Conservation (phyloP, 257 asterid genomes). For the Ilex asprella region DNA sequence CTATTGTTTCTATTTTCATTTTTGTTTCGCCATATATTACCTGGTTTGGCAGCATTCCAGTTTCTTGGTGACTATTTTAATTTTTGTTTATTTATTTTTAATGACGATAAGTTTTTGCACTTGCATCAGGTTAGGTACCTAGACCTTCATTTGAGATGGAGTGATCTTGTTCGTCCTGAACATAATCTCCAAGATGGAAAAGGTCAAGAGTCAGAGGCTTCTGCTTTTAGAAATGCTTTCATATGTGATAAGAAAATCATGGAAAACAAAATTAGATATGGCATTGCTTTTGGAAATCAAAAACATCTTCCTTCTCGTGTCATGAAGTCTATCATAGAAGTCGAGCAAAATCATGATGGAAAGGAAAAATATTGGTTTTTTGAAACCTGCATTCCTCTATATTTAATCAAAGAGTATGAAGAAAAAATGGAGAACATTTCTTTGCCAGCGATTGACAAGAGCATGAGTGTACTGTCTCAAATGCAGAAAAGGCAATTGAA, state of each 20-base stretch:
- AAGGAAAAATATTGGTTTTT: conserved; percentile 74
- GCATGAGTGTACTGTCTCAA: conserved; percentile 30
- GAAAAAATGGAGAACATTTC: conserved; percentile 27
- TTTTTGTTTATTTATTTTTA: no score
- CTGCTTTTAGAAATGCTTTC: conserved; percentile 72
- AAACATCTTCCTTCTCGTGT: conserved; percentile 83
- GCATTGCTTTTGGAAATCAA: conserved; percentile 66
- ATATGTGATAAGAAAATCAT: conserved; percentile 44
- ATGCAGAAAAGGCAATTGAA: conserved; percentile 35
- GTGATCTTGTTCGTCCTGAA: conserved; percentile 65
- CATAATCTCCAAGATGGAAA: conserved; percentile 47
- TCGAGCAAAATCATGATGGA: conserved; percentile 46
- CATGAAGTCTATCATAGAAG: conserved; percentile 55
- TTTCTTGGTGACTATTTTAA: neutral
- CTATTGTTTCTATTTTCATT: neutral
- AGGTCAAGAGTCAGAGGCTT: conserved; percentile 64
- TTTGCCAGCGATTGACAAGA: conserved; percentile 16
- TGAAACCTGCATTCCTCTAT: conserved; percentile 62
- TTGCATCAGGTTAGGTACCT: conserved; percentile 71
- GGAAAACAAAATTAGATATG: conserved; percentile 51
- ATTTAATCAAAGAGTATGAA: conserved; percentile 70
- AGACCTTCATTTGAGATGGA: conserved; percentile 69
- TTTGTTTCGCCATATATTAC: no score
- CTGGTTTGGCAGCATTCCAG: neutral
- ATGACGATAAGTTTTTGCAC: neutral